Conservation (phyloP, 2,329 filamentous ascomycete species). For the Colletotrichum salicis region DNA sequence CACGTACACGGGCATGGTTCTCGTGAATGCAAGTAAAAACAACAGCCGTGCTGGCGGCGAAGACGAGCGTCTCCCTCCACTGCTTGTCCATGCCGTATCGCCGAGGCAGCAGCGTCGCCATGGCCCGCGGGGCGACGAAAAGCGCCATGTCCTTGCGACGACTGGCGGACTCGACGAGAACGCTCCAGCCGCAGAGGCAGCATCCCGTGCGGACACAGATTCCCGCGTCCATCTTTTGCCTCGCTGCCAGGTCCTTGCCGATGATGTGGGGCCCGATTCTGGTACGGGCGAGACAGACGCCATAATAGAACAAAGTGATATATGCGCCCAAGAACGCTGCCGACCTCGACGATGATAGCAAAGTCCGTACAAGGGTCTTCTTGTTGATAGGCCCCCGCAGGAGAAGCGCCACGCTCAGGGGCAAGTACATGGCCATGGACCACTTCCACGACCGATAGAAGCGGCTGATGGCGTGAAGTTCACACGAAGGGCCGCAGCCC, state of each 20-base stretch:
- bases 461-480: constrained; percentile 76
- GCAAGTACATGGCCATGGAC: constrained; percentile 81
- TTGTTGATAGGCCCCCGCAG: constrained; percentile 59
- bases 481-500: constrained; percentile 78
- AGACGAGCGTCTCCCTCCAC: constrained; percentile 74
- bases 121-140: constrained; percentile 82
- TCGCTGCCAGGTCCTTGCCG: constrained; percentile 57
- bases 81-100: constrained; percentile 71
- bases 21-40: constrained; percentile 76
- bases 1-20: constrained; percentile 71
- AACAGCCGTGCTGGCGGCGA: constrained; percentile 74
- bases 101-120: constrained; percentile 79
- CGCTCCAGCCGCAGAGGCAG: constrained; percentile 82
- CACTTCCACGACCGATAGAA: constrained; percentile 77
- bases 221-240: constrained; percentile 68
- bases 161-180: constrained; percentile 74
- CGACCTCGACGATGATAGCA: constrained; percentile 73
- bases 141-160: constrained; percentile 80
- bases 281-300: constrained; percentile 81
- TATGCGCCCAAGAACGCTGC: constrained; percentile 83
- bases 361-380: constrained; percentile 57
- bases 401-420: constrained; percentile 76
- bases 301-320: constrained; percentile 85
- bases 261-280: constrained; percentile 77
- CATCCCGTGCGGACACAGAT: constrained; percentile 79